Base-by-base conservation (phyloP, 768 basidiomycete species). In the Rickenella mellea region DNA sequence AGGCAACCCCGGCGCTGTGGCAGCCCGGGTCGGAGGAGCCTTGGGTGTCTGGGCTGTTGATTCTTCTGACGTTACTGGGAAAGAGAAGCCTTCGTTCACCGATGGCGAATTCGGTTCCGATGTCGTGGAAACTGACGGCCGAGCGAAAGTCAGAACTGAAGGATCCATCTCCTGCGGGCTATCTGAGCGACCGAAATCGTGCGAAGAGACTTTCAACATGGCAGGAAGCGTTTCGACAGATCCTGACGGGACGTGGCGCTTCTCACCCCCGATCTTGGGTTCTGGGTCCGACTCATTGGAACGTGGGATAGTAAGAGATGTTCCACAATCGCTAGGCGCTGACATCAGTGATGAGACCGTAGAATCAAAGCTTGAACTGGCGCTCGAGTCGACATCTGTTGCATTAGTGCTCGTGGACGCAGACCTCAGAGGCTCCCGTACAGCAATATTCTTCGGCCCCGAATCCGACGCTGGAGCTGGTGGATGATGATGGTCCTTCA, bases 91-190 rank as follows among this genome's bases (percentile, higher is more conserved):
- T 10, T 19, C 21, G 25, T 26, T 26, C 9, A 43, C 22, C 12
- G 41, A 7, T 9, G 60, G 56, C 22, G 62, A 55, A 9, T 55
- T 51, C 9, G 72, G 72, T 8, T 85, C 64, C 46, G 76, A 77
- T 64, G 87, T 85, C 6, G 88, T 89, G 10, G 82, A 84, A 40
- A 74, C 70, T 9, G 73, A 79, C 12, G 90, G 85, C 37, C 89
- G 74, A 19, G 78, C 83, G 59, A 91, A 80, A 14, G 66, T 67
- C 50, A 83, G 63, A 27, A 92, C 89, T 12, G 82, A 83, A 6
- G 77, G 78, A 54, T 88, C 83, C 71, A 80, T 74, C 53, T 83
- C 64, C 12, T 52, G 69, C 12, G 71, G 69, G 44, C 71, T 73
- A 25, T 69, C 67, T n/a, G 60, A 44, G 58, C 59, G 38, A 26